These are phyloP conservation scores for Fomitopsis serialis DNA, from an alignment of 768 basidiomycete species.

Conservation along the genomic window DNA sequence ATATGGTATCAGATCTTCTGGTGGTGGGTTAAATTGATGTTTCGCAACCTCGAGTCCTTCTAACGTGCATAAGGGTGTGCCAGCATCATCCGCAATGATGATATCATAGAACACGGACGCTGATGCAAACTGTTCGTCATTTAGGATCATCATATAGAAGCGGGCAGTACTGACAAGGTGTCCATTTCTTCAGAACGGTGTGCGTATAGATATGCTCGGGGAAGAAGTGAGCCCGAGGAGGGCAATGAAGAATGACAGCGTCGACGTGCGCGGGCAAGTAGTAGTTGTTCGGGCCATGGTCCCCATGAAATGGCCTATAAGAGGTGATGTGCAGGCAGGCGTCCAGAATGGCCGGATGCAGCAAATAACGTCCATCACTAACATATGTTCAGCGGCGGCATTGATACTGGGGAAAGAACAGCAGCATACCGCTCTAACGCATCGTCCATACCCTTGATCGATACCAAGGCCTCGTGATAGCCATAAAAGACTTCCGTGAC, in stretches of 20 bases:
- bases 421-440: slow-evolving; percentile 1
- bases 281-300: slow-evolving; percentile 23
- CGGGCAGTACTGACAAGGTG: slow-evolving; percentile 17
- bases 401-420: background rate
- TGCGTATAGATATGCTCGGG: slow-evolving; percentile 21
- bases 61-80: slow-evolving; percentile 17
- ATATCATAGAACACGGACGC: slow-evolving; percentile 22
- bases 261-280: slow-evolving; percentile 26
- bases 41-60: slow-evolving; percentile 9
- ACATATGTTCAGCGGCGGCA: background rate
- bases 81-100: slow-evolving; percentile 21
- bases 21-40: background rate
- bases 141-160: background rate
- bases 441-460: background rate
- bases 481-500: slow-evolving; percentile 1
- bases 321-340: slow-evolving; percentile 28
- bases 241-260: slow-evolving; percentile 9
- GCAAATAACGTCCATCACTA: background rate
- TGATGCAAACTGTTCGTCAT: slow-evolving; percentile 1
- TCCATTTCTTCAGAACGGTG: slow-evolving; percentile 20
- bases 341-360: slow-evolving; percentile 31
- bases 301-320: slow-evolving; percentile 25
- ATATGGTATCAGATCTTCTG: background rate
- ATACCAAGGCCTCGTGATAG: slow-evolving; percentile 1
- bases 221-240: slow-evolving; percentile 13